Base-by-base conservation (phyloP, 2,329 filamentous ascomycete species). In the Clarireedia monteithiana region DNA sequence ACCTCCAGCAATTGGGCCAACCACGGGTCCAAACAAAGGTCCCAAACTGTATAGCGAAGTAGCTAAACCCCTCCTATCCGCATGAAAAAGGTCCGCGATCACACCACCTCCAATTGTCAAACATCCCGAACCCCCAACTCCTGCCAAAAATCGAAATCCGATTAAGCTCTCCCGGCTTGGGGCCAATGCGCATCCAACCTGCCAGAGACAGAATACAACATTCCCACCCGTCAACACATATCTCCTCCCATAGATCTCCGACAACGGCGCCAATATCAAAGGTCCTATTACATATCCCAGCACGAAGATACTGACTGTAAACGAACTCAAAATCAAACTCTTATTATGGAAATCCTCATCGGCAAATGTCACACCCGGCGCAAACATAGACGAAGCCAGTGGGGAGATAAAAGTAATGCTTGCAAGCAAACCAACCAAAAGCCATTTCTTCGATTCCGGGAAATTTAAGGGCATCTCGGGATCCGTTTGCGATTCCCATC, bases 291-390 rank as follows among this genome's bases (percentile, higher is more conserved):
- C 62, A 45, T 61, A 66, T 42, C 64, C 64, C 24, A 54, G 24
- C 27, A 64, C 56, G 42, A 63, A 66, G 15, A 68, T 67, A 23
- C 67, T 55, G 69, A 89, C 82, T 58, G 85, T 82, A 55, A 89
- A 50, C 0, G 81, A 76, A 1, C 76, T 79, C 2, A 88, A 71
- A 60, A 23, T 71, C 9, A 68, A 59, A 56, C 66, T 72, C 14
- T 65, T 69, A 4, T 72, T 72, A 24, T 73, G 34, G 60, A 89
- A 89, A 17, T 87, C 82, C 10, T 65, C 55, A 74, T 86, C 78
- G 0, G 89, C 74, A 4, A 81, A 71, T 0, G 80, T 77, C 0
- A 88, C 81, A 7, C 80, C 84, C 0, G 86, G 85, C 0, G 85
- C 85, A 64, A 89, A 85, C 72, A 88, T 86, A 14, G 73, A 75